Evolutionary conservation across 306 rosid genomes (phyloP), one percentile per base, ranked within the genome.

Genomic region (Fragaria vesca): DNA sequence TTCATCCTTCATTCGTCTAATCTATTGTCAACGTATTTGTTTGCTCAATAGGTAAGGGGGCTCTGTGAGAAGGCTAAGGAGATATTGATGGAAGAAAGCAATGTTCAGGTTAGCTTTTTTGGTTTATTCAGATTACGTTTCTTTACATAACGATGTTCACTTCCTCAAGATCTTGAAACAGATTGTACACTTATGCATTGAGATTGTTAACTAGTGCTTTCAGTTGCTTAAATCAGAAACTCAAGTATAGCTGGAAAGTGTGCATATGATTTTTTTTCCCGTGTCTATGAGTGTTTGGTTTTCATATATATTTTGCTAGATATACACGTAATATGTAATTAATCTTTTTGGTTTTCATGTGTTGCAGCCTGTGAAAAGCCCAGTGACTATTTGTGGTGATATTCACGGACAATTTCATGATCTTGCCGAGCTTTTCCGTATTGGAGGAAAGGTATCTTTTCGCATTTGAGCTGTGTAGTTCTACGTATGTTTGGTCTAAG

Each of bases 401-500:
- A 95, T 95, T 86, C 98, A 95, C 26, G 98, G 98, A 71, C 97
- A 95, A 51, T 95, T 95, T 80, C 98, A 95, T 76, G 98, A 95
- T 84, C 98, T 95, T 81, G 97, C 98, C 1, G 97, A 95, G 87
- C 98, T 95, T 71, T 92, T 95, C 75, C 96, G 96, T 80, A 95
- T 95, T 81, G 97, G 98, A 73, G 97, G 97, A 67, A 95, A 90
- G 98, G 98, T 92, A 92, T 77, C 57, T 45, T 76, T 78, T 57
- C 77, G 52, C 36, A 51, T 66, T 66, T 24, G 66, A 63, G 52
- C 51, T 73, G 18, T 68, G 83, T 42, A 72, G n/a, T 62, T 79
- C 12, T 40, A 45, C 42, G 61, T 76, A 26, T 47, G 30, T 68
- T 67, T 81, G 5, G 30, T 47, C n/a, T 4, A 13, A 69, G 72